Conservation (phyloP, 352 stramenopile genomes). For the Bremia lactucae region DNA sequence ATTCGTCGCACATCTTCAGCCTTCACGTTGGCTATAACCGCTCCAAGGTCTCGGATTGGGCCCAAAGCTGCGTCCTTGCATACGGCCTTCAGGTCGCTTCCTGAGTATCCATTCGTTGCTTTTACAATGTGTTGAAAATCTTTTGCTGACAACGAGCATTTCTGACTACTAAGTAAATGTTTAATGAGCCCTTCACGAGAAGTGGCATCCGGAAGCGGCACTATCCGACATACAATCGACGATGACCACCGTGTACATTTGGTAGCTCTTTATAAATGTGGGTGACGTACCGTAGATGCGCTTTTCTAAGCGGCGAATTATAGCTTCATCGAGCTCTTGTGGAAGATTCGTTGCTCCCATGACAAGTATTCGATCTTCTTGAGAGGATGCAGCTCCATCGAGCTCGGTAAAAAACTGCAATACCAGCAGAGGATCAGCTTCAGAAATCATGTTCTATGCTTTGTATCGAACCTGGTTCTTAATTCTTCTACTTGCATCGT, state of each 20-base stretch:
- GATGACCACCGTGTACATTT: no score
- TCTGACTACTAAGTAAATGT: slow-evolving; percentile 48
- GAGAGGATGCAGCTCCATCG: slow-evolving; percentile 59
- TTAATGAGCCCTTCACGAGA: slow-evolving; percentile 44
- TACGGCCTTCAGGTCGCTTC: slow-evolving; percentile 87
- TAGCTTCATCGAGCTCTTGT: slow-evolving; percentile 79
- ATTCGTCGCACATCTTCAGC: slow-evolving; percentile 58
- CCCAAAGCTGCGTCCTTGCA: slow-evolving; percentile 91
- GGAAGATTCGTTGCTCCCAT: slow-evolving; percentile 85
- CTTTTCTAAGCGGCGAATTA: slow-evolving; percentile 79
- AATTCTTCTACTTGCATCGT: slow-evolving; percentile 78
- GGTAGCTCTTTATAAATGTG: no score
- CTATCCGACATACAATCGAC: slow-evolving; percentile 18
- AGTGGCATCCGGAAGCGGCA: slow-evolving; percentile 53
- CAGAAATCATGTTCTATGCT: background rate
- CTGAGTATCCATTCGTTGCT: slow-evolving; percentile 75
- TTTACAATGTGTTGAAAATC: slow-evolving; percentile 64
- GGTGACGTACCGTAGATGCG: slow-evolving; percentile 70
- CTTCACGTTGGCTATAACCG: slow-evolving; percentile 40
- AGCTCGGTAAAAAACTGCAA: slow-evolving; percentile 82
- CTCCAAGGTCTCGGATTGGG: slow-evolving; percentile 75
- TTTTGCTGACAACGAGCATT: slow-evolving; percentile 34
- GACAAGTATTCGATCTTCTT: slow-evolving; percentile 75
- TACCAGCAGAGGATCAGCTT: background rate
- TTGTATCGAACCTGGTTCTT: slow-evolving; percentile 71